phyloP scores from a whole-genome alignment of 2,329 filamentous ascomycete genomes.

The Penicillium sp. region DNA sequence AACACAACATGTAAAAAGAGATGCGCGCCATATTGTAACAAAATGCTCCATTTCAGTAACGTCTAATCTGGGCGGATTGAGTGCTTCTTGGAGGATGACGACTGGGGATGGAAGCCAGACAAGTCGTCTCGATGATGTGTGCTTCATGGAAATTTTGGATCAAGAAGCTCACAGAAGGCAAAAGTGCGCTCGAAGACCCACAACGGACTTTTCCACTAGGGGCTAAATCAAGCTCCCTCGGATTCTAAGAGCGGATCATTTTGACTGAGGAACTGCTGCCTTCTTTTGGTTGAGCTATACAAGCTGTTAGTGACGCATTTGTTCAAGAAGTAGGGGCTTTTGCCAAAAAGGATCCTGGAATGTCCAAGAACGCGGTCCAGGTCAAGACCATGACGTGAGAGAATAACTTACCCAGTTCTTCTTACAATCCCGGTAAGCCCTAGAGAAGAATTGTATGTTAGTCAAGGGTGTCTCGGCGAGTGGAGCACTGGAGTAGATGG shows the following conservation, averaged over 20 bases:
- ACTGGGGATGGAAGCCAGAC: neutral
- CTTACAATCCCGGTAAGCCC: conserved; percentile 93
- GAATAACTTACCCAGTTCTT: conserved; percentile 78
- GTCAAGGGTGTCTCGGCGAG: conserved; percentile 3
- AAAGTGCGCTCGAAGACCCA: neutral
- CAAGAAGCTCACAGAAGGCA: neutral
- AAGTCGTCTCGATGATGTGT: neutral
- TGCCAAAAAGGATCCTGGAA: too few relatives aligned
- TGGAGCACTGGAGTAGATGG: neutral
- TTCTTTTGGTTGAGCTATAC: conserved; percentile 43
- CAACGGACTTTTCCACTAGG: neutral
- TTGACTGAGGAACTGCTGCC: conserved; percentile 16
- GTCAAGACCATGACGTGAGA: neutral
- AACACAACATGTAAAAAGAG: neutral
- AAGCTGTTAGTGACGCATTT: conserved; percentile 9
- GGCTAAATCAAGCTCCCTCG: neutral
- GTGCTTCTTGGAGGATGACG: neutral
- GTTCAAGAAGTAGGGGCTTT: too few relatives aligned
- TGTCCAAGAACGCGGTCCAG: neutral
- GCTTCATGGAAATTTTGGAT: neutral
- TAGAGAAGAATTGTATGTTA: conserved; percentile 45
- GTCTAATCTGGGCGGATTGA: neutral
- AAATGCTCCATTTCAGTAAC: neutral
- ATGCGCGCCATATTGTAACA: neutral
- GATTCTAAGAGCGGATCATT: neutral